Evolutionary conservation across 257 asterid species (phyloP).

Genomic region (Ballota nigra): DNA sequence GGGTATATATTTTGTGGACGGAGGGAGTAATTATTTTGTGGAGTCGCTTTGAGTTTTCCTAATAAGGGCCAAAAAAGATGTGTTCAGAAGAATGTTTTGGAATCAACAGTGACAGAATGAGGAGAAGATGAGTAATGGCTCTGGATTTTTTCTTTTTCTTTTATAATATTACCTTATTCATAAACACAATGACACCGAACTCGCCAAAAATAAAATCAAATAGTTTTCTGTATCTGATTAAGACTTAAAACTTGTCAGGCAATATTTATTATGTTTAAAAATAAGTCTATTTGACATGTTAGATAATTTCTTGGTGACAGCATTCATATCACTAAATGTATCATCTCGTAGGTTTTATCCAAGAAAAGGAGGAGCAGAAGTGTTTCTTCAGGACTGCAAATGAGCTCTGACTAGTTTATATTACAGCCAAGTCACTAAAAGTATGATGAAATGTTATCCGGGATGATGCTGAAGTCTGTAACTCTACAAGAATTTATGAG

Average conservation of each 20-base stretch:
- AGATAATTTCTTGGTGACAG: not conserved
- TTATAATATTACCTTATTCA: no score
- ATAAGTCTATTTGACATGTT: not conserved
- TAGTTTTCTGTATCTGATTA: not conserved
- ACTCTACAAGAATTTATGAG: not conserved
- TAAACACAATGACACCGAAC: not conserved
- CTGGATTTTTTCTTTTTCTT: no score
- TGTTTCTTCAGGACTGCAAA: conserved; percentile 50
- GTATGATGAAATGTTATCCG: conserved; percentile 3
- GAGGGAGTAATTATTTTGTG: no score
- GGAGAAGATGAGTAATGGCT: not conserved
- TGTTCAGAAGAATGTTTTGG: no score
- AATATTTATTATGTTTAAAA: not conserved
- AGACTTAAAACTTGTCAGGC: not conserved
- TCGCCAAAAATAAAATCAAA: no score
- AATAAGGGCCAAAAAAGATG: not conserved
- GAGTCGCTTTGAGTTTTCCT: not conserved
- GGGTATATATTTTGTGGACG: no score
- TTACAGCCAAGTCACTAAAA: not conserved
- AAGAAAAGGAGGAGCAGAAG: conserved; percentile 71
- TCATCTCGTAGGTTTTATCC: conserved; percentile 41
- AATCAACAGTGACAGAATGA: not conserved
- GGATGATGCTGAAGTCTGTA: conserved; percentile 7
- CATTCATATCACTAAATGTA: conserved; percentile 3
- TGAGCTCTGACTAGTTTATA: conserved; percentile 24